Base-by-base conservation (phyloP, 1,284 basidiomycete genomes). In the Ustilago esculenta region DNA sequence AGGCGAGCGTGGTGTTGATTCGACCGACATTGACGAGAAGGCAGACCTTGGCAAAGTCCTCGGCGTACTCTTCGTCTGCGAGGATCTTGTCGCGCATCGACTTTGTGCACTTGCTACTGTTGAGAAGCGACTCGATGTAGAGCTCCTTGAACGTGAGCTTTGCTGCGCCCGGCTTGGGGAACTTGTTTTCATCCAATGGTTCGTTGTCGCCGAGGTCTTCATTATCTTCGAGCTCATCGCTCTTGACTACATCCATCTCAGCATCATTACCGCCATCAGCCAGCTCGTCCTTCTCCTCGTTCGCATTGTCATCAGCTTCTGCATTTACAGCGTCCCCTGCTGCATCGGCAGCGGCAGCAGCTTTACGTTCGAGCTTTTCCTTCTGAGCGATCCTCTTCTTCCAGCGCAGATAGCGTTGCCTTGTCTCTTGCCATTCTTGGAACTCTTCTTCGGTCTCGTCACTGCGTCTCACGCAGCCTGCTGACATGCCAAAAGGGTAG, bases 1-100 rank as follows among this genome's bases (percentile, higher is more conserved):
- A 94, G 56, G 92, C 92, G 86, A 94, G 90, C 27, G 93, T 94
- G 21, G 92, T 94, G 80, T 94, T 95, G 81, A 95, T 92, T 55
- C 92, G 86, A n/a, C 92, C 92, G 44, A 94, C 89, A 76, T 95
- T 95, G 45, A 92, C 91, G 40, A 95, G 85, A 24, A 95, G 84
- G 36, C 90, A 90, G 39, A 94, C 77, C 34, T 83, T 93, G 46
- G 88, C 90, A 69, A 92, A 88, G 82, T 92, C 92, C 53, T 89
- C 84, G 3, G 88, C 90, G 81, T 92, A 94, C 15, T 87, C 87
- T 29, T 90, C 90, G 2, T 87, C 89, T 52, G 90, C 89, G 40
- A 87, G 79, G 86, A 93, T 90, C 82, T 92, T 92, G 79, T 93
- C 90, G 78, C 90, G 89, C 80, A 92, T 87, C 23, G 90, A 89